Conservation (phyloP, 148 eudicot genomes). For the Pharnaceum exiguum region DNA sequence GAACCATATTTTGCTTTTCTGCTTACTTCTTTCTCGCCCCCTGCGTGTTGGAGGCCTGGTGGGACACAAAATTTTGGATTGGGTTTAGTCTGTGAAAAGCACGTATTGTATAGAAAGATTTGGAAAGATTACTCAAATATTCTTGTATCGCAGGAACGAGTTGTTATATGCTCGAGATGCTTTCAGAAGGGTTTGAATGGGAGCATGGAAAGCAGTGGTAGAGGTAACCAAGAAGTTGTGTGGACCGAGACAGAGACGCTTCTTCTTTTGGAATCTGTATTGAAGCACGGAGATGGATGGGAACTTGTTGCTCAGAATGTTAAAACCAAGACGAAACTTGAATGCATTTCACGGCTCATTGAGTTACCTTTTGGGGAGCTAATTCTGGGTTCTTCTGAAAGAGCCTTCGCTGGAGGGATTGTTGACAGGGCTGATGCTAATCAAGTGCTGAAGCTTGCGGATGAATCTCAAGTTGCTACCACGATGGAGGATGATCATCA, state of each 20-base stretch:
- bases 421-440: slow-evolving; percentile 25
- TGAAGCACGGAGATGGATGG: slow-evolving; percentile 93
- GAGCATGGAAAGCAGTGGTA: slow-evolving; percentile 21
- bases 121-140: background rate
- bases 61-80: too few relatives aligned
- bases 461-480: slow-evolving; percentile 29
- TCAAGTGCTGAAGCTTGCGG: slow-evolving; percentile 26
- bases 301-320: slow-evolving; percentile 83
- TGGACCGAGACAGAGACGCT: slow-evolving; percentile 95
- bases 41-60: too few relatives aligned
- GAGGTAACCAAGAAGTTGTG: slow-evolving; percentile 25
- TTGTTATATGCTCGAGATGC: slow-evolving; percentile 61
- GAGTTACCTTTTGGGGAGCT: slow-evolving; percentile 96
- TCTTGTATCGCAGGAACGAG: slow-evolving; percentile 27
- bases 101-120: background rate
- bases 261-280: slow-evolving; percentile 81
- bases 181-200: slow-evolving; percentile 51
- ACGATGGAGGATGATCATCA: slow-evolving; percentile 25
- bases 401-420: slow-evolving; percentile 22
- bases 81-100: too few relatives aligned
- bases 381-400: slow-evolving; percentile 62
- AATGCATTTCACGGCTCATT: slow-evolving; percentile 86
- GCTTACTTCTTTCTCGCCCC: too few relatives aligned
- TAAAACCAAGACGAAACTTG: slow-evolving; percentile 69
- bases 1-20: too few relatives aligned